phyloP scores from a whole-genome alignment of 1,139 yeast genomes.

The Hyphopichia fennica region DNA sequence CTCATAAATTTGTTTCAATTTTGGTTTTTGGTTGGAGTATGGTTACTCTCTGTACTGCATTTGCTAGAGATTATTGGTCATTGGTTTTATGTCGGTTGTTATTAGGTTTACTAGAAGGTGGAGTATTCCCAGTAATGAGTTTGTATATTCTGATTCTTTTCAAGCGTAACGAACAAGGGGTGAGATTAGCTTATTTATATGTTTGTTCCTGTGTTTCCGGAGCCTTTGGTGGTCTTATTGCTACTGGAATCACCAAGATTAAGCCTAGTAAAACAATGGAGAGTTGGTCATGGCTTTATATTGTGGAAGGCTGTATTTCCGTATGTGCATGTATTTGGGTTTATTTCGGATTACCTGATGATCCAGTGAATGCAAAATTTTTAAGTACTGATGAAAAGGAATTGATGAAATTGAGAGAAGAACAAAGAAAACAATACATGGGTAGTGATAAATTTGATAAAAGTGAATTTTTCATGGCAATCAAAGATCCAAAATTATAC shows the following conservation, averaged over 20 bases:
- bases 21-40: slow-evolving; percentile 1
- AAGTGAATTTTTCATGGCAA: slow-evolving; percentile 18
- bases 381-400: slow-evolving; percentile 6
- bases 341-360: slow-evolving; percentile 15
- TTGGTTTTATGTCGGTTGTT: slow-evolving; percentile 44
- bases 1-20: not conserved
- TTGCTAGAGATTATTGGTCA: slow-evolving; percentile 23
- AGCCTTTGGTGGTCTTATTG: slow-evolving; percentile 1
- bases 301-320: slow-evolving; percentile 29
- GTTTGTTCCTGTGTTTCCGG: slow-evolving; percentile 1
- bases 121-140: slow-evolving; percentile 53
- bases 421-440: slow-evolving; percentile 3
- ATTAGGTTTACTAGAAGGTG: slow-evolving; percentile 49
- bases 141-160: slow-evolving; percentile 14
- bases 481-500: slow-evolving; percentile 27
- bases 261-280: slow-evolving; percentile 37
- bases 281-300: slow-evolving; percentile 77
- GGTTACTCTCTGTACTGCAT: not conserved
- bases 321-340: not conserved
- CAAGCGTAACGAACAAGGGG: not conserved
- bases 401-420: not conserved
- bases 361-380: slow-evolving; percentile 18
- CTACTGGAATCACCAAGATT: slow-evolving; percentile 1
- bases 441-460: slow-evolving; percentile 12
- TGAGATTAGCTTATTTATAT: slow-evolving; percentile 1